Evolutionary conservation across 352 stramenopile species (phyloP), one percentile per base, ranked within the genome.

Genomic region (Globisporangium acanthophoron): DNA sequence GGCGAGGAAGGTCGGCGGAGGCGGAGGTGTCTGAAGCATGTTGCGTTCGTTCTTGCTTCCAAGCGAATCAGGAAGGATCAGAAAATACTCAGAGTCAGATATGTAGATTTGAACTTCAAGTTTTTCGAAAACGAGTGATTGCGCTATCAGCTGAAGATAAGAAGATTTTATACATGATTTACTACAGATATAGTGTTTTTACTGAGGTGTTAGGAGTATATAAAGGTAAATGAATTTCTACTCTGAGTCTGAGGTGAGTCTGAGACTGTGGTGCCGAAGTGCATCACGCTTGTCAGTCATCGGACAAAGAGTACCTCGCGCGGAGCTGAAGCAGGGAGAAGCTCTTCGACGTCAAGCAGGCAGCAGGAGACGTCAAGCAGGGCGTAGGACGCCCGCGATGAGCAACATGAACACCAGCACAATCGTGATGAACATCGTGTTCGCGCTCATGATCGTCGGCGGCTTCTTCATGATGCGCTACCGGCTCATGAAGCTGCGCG

Each of bases 391-490:
- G 31, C 43, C 16, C 18, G 45, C 6, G 37, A 45, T 21, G 24
- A 59, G 53, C 51, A 31, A 35, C 44, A 27, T 20, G 7, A 24
- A 37, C 27, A 53, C 68, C 33, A 48, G 75, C 39, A 61, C 67
- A 49, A 59, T 79, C 47, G 52, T 76, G 27, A 58, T 79, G 46
- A 81, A 79, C 61, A 48, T 81, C 12, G 57, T 72, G 55, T 67
- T 82, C 46, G 65, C 76, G 27, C 60, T 79, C 40, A 46, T 70
- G 33, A 59, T 76, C 58, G 68, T 74, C 54, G 52, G 78, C 35
- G 63, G 63, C 39, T 85, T 88, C 67, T 82, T 83, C 58, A 53
- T 79, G 27, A 59, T 74, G 56, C 74, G 67, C 44, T 66, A 69
- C 54, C 78, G 84, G 50, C 52, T 87, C 57, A 65, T 73, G 46